Base-by-base conservation (phyloP, 2,329 filamentous ascomycete species). In the Tolypocladium cylindrosporum region DNA sequence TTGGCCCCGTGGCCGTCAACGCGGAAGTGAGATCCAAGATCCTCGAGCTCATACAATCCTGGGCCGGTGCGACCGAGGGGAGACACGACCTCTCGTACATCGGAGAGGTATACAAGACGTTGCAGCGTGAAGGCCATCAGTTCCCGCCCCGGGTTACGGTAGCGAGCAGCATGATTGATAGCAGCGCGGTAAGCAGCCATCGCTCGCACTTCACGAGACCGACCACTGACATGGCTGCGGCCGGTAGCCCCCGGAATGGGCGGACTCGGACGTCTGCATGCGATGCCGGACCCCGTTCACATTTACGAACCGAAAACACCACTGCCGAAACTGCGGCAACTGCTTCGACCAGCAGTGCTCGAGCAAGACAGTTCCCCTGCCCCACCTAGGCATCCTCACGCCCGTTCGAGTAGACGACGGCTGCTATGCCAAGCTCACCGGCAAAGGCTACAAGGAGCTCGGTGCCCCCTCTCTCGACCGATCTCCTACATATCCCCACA, bases 211-310 rank as follows among this genome's bases (percentile, higher is more conserved):
- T 16, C 37, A 10, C 10, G 10, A 37, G 19, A 21, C 2, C 8
- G 19, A 37, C 19, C 10, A 21, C 48, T 52, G 31, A 52, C 48
- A 4, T 21, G 19, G 31, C 31, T 19, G 19, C 21, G 48, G 31
- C 7, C 4, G 34, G 31, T 6, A 96, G 87, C 94, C 94, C 11
- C 94, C 94, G 0, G 94, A 99, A 74, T 99, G 94, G 94, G 86
- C 87, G 55, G 94, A 99, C 74, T 97, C 93, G 13, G 94, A 99
- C 67, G 93, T 99, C 39, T 99, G 94, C 72, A 97, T 99, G 91
- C 88, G 94, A 69, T 99, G 94, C 72, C 86, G 94, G 65, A 97
- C 93, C 14, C 76, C 91, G 21, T 99, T 99, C 67, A 97, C 91
- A 54, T 97, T 99, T 69, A 99, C 93, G 58, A 99, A 99, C 72